A percentile compares a stretch with the other conserved stretches of the same genome.
Evolutionary conservation across 2,329 filamentous ascomycete genomes (phyloP).

Genomic region (Microsporum canis): DNA sequence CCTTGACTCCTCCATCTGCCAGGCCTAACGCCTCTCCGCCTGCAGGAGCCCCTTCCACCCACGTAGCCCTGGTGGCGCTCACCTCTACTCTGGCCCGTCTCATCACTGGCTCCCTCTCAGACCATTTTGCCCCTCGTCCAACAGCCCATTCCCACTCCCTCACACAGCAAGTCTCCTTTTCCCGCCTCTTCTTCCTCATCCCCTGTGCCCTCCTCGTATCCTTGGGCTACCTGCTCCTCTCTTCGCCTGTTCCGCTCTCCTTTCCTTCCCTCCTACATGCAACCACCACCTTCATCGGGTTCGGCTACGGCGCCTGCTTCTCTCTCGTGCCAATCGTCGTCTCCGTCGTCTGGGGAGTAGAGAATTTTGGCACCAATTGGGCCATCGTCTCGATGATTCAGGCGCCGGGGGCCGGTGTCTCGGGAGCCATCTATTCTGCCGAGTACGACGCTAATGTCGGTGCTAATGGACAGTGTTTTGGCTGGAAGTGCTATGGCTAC

Average conservation of each 20-base stretch:
- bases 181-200: constrained; percentile 69
- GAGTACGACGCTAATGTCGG: constrained; percentile 28
- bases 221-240: constrained; percentile 63
- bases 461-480: constrained; percentile 59
- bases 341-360: constrained; percentile 94
- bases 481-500: constrained; percentile 72
- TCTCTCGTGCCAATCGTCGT: constrained; percentile 82
- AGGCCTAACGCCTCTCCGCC: constrained; percentile 33
- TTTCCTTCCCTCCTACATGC: constrained; percentile 73
- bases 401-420: constrained; percentile 74
- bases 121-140: constrained; percentile 62
- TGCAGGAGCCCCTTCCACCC: constrained; percentile 61
- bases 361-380: constrained; percentile 98
- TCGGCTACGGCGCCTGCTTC: constrained; percentile 89
- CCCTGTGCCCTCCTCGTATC: constrained; percentile 63
- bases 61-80: constrained; percentile 84
- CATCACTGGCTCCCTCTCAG: constrained; percentile 78
- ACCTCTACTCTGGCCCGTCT: constrained; percentile 85
- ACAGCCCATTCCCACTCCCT: constrained; percentile 26
- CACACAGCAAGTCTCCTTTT: constrained; percentile 45
- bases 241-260: constrained; percentile 66
- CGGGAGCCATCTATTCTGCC: constrained; percentile 74
- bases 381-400: constrained; percentile 89
- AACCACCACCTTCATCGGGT: constrained; percentile 71
- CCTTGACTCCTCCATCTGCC: constrained; percentile 57